Evolutionary conservation across 192 early-diverging fungal species (phyloP).

Genomic region (Pecoramyces ruminantium): DNA sequence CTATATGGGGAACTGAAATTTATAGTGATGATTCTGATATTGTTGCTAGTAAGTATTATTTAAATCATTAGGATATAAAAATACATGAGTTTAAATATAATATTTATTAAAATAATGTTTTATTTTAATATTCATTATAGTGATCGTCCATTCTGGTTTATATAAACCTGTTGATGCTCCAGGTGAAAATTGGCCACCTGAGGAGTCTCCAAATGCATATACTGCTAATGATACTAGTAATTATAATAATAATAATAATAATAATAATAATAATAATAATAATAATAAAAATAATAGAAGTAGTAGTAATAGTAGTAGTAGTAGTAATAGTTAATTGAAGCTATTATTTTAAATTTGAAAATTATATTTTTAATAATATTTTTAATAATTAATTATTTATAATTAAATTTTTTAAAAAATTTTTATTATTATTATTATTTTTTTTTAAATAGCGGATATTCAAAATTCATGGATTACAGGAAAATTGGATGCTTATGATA

Average conservation of each 20-base stretch:
- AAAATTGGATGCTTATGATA: not conserved
- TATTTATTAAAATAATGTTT: not conserved
- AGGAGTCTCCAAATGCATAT: not conserved
- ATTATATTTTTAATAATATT: no score
- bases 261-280: no score
- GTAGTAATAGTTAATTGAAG: no score
- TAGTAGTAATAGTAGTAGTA: no score
- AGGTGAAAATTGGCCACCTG: not conserved
- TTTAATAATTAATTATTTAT: no score
- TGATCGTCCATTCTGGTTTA: slow-evolving; percentile 42
- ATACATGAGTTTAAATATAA: no score
- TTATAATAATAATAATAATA: not conserved
- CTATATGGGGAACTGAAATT: slow-evolving; percentile 69
- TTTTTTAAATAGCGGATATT: not conserved
- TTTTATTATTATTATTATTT: no score
- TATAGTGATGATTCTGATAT: slow-evolving; percentile 75
- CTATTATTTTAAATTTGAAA: no score
- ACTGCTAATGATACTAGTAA: not conserved
- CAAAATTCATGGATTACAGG: not conserved
- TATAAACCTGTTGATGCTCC: slow-evolving; percentile 26
- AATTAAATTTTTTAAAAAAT: no score
- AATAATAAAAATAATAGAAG: no score
- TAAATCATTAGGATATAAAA: no score
- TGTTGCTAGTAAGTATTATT: slow-evolving; percentile 51
- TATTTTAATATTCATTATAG: slow-evolving; percentile 7